Conservation (phyloP, 1,284 basidiomycete species). For the Fomes fomentarius region DNA sequence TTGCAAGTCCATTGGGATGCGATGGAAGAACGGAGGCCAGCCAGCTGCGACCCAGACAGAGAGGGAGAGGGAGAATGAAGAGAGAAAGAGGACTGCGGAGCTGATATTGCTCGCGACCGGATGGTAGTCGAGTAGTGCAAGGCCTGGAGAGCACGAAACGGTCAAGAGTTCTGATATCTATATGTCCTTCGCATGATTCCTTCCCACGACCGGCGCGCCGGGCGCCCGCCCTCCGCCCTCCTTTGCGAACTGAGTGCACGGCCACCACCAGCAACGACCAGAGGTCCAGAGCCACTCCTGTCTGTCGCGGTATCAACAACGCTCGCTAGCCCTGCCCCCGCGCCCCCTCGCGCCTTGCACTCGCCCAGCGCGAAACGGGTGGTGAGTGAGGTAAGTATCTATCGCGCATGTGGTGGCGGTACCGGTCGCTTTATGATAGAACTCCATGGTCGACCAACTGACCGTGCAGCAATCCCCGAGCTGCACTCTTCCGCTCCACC, state of each 20-base stretch:
- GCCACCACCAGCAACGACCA: no score
- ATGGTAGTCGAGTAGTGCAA: constrained; percentile 2
- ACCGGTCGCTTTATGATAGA: constrained; percentile 11
- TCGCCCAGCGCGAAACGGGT: background rate
- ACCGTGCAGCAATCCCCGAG: background rate
- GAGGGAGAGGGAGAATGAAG: background rate
- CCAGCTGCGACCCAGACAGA: constrained; percentile 29
- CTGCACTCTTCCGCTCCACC: background rate
- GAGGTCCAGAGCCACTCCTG: no score
- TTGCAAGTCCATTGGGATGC: constrained; percentile 34
- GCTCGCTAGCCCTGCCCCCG: no score
- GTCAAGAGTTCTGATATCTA: constrained; percentile 9
- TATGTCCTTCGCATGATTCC: constrained; percentile 20
- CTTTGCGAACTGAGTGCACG: no score
- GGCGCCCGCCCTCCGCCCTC: constrained; percentile 12
- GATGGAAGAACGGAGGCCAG: constrained; percentile 38
- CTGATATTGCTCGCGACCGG: no score
- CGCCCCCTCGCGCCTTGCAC: background rate
- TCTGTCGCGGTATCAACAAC: no score
- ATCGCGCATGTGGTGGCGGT: constrained; percentile 19
- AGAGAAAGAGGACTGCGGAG: constrained; percentile 4
- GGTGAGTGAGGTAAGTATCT: no score
- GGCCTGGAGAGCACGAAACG: constrained; percentile 19
- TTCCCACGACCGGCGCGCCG: constrained; percentile 23
- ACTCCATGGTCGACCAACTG: background rate